phyloP scores from a whole-genome alignment of 208 protist species.

The Trypanosoma caninum region DNA sequence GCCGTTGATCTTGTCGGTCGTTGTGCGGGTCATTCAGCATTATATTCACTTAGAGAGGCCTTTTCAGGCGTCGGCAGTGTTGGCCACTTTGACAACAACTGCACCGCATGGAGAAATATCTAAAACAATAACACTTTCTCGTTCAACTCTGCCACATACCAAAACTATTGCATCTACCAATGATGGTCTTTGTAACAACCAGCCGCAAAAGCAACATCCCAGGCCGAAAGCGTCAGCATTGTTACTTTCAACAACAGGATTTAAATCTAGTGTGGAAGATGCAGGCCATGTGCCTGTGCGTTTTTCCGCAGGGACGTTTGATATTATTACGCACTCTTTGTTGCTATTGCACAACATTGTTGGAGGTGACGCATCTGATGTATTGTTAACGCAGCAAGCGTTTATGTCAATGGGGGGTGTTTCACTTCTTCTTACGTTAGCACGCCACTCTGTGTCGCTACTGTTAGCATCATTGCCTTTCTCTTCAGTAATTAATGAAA shows the following conservation, averaged over 20 bases:
- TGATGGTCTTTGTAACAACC: too few relatives aligned
- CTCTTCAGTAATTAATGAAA: not conserved
- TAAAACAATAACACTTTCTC: not conserved
- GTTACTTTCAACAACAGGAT: not conserved
- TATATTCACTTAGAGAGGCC: not conserved
- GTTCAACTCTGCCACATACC: too few relatives aligned
- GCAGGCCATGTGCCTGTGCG: not conserved
- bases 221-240: too few relatives aligned
- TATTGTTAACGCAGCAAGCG: constrained; percentile 1
- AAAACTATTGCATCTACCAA: too few relatives aligned
- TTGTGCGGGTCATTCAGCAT: constrained; percentile 6
- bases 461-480: constrained; percentile 1
- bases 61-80: not conserved
- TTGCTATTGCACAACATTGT: constrained; percentile 21
- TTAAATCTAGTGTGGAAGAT: not conserved
- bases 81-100: not conserved
- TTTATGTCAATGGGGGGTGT: constrained; percentile 21
- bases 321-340: constrained; percentile 18
- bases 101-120: not conserved
- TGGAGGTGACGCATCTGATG: not conserved
- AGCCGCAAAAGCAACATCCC: too few relatives aligned
- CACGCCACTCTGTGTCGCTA: constrained; percentile 16
- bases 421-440: constrained; percentile 10
- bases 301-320: not conserved
- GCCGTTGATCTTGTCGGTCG: constrained; percentile 6